Conservation (phyloP, 2,329 filamentous ascomycete genomes). For the Amylocarpus encephaloides region DNA sequence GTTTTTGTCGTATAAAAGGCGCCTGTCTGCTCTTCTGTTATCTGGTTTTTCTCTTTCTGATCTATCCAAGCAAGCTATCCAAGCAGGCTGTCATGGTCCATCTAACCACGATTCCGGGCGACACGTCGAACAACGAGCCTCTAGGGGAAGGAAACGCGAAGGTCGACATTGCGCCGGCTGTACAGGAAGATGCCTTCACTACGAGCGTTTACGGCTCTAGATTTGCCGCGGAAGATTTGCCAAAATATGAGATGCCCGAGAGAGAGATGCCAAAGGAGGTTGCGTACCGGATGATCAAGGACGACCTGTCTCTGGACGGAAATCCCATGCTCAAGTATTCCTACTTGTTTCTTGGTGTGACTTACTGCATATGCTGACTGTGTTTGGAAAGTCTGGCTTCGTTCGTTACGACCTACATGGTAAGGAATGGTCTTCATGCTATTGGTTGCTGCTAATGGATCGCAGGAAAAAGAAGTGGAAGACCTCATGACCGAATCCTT, state of each 20-base stretch:
- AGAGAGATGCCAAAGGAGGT: conserved; percentile 83
- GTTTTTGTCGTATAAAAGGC: no score
- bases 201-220: conserved; percentile 71
- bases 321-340: conserved; percentile 76
- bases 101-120: conserved; percentile 36
- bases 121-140: conserved; percentile 16
- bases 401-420: conserved; percentile 96
- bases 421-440: conserved; percentile 33
- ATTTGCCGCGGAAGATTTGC: conserved; percentile 76
- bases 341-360: background rate
- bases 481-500: conserved; percentile 92
- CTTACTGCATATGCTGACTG: background rate
- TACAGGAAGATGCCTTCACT: conserved; percentile 24
- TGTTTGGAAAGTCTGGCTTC: conserved; percentile 62
- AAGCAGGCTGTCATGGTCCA: conserved; percentile 40
- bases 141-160: conserved; percentile 40
- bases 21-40: conserved; percentile 1
- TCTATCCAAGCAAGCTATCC: background rate
- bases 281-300: conserved; percentile 96
- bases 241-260: conserved; percentile 81
- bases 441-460: conserved; percentile 1
- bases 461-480: conserved; percentile 87
- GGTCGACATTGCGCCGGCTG: conserved; percentile 34
- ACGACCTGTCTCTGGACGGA: conserved; percentile 85
- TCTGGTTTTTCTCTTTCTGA: background rate